These are phyloP conservation scores for Ogataea paraovalis DNA, from an alignment of 805 yeast genomes.

Conservation along the genomic window DNA sequence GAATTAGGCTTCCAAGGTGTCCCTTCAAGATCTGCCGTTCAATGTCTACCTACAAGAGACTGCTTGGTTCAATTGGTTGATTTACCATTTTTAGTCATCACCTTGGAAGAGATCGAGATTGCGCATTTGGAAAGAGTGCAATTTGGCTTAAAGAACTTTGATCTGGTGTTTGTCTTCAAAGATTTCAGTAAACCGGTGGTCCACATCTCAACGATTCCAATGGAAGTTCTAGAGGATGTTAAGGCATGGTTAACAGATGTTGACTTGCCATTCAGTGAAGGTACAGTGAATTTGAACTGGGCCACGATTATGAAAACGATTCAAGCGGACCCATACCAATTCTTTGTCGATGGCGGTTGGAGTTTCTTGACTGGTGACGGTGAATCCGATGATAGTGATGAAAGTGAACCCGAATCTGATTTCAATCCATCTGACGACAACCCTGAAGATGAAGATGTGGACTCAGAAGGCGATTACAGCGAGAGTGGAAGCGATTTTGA, in stretches of 20 bases:
- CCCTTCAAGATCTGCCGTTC: conserved; percentile 89
- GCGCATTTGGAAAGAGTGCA: conserved; percentile 97
- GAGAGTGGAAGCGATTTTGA: conserved; percentile 23
- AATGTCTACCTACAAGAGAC: conserved; percentile 95
- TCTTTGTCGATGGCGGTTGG: conserved; percentile 96
- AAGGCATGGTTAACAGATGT: conserved; percentile 98
- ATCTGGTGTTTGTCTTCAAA: conserved; percentile 92
- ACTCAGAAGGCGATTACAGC: conserved; percentile 26
- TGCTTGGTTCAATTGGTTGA: conserved; percentile 92
- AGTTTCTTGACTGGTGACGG: conserved; percentile 85
- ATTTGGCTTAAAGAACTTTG: conserved; percentile 94
- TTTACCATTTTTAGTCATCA: conserved; percentile 90
- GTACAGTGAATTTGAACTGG: conserved; percentile 96
- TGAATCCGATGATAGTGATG: conserved; percentile 68
- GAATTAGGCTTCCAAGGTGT: conserved; percentile 98
- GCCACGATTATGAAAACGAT: conserved; percentile 91
- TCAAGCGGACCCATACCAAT: conserved; percentile 87
- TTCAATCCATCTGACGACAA: conserved; percentile 64
- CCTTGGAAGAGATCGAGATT: conserved; percentile 86
- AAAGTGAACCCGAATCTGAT: conserved; percentile 61
- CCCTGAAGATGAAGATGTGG: conserved; percentile 50
- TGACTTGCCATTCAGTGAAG: conserved; percentile 91
- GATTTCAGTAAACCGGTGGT: conserved; percentile 85
- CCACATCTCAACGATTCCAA: conserved; percentile 92
- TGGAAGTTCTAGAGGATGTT: conserved; percentile 85